Base-by-base conservation (phyloP, 495 filamentous ascomycete species). In the Penicillium robsamsonii region DNA sequence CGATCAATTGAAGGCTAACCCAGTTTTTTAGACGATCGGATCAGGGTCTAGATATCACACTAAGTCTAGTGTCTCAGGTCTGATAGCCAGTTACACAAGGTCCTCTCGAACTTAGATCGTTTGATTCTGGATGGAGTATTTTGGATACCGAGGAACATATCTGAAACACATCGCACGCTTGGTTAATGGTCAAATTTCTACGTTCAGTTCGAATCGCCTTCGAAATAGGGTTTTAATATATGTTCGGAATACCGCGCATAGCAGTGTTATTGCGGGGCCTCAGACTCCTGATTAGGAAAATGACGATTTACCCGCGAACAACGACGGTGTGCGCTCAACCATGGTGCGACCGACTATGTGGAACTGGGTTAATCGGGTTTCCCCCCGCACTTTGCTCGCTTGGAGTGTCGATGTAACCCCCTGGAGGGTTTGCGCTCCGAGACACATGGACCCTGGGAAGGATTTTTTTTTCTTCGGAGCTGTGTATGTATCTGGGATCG, bases 321-420 rank as follows among this genome's bases (percentile, higher is more conserved):
- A 41, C 12, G 31, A 20, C 3, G 35, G 11, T 35, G 48, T 13
- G 33, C 35, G 8, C 49, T 42, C 25, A 37, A 15, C 35, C 61
- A 57, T 58, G 61, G 61, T 25, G 33, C 12, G 15, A 38, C 17
- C 12, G 15, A 38, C 17, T 45, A 29, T 46, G 49, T 46, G 27
- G 38, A 17, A 48, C 33, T 24, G 17, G 29, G 50, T 46, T 61
- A 58, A 55, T 52, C 48, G 58, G 42, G 37, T 48, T 44, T 22
- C 46, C 41, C 62, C 62, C 62, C 62, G 62, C 62, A 61, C 44
- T 64, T 55, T 43, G 5, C 48, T 46, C 35, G 51, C 40, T 53
- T 53, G 27, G 13, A 38, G 27, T 27, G 22, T 8, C 4, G 31
- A 53, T 46, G 51, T 53, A 53, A 53, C 50, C 20, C 22, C 22